Evolutionary conservation across 257 asterid species (phyloP).

Genomic region (Nemophila menziesii): DNA sequence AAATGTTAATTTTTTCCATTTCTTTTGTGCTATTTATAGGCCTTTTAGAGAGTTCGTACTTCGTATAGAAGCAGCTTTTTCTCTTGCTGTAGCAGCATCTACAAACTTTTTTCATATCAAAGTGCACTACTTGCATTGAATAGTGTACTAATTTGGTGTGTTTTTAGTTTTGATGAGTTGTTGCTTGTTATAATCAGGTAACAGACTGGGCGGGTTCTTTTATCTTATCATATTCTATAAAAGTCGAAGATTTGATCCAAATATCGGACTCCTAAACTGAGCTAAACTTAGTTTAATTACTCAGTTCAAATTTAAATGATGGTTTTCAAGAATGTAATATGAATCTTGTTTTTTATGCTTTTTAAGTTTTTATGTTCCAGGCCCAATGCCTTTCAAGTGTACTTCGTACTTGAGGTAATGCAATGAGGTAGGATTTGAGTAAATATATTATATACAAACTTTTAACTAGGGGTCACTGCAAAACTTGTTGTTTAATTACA

Average conservation of each 20-base stretch:
- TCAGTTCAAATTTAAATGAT: slow-evolving; percentile 2
- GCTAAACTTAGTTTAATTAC: slow-evolving; percentile 12
- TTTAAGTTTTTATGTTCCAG: slow-evolving; percentile 46
- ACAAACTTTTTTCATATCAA: neutral
- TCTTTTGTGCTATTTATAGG: slow-evolving; percentile 37
- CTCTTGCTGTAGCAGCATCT: slow-evolving; percentile 72
- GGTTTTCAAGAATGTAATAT: slow-evolving; percentile 6
- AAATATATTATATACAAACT: neutral
- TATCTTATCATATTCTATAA: slow-evolving; percentile 82
- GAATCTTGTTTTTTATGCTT: slow-evolving; percentile 14
- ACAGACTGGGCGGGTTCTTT: slow-evolving; percentile 88
- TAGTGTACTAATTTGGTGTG: neutral
- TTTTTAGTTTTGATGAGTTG: slow-evolving; percentile 14
- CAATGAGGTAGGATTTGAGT: slow-evolving; percentile 82
- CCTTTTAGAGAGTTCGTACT: slow-evolving; percentile 96
- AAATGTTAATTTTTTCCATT: slow-evolving; percentile 3
- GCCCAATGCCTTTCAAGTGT: slow-evolving; percentile 98
- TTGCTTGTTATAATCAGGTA: slow-evolving; percentile 38
- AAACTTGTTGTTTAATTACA: slow-evolving; percentile 3
- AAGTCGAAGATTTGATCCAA: slow-evolving; percentile 78
- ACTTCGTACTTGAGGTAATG: slow-evolving; percentile 99
- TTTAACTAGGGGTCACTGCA: neutral
- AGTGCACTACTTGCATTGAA: neutral
- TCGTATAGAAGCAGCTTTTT: slow-evolving; percentile 88
- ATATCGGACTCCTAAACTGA: slow-evolving; percentile 89